Evolutionary conservation across 352 stramenopile genomes (phyloP).

Genomic region (Globisporangium rhizosaccharum): DNA sequence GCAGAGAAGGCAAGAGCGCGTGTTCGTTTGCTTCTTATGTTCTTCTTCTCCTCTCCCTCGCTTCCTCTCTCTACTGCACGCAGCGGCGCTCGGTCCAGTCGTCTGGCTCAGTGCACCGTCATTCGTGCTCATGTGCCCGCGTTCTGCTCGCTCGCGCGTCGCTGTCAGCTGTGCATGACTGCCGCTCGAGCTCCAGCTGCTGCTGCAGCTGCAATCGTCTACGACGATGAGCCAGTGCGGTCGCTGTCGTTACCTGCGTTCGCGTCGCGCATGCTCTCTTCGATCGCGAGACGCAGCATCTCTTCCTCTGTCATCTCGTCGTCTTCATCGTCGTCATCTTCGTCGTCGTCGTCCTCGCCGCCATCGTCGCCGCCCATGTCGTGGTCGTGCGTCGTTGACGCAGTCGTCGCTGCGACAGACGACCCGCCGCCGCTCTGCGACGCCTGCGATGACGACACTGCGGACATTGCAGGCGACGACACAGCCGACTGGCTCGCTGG

Average conservation of each 20-base stretch:
- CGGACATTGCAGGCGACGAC: conserved; percentile 68
- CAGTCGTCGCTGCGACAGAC: conserved; percentile 62
- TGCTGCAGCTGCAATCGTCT: conserved; percentile 3
- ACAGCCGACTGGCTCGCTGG: conserved; percentile 58
- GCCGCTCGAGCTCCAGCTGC: conserved; percentile 1
- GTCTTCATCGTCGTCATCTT: conserved; percentile 75
- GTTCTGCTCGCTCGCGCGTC: neutral
- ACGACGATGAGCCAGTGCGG: conserved; percentile 46
- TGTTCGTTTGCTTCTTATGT: conserved; percentile 3
- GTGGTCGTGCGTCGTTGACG: conserved; percentile 68
- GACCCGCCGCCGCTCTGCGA: conserved; percentile 64
- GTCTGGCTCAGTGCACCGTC: too few relatives aligned
- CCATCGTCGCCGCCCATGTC: conserved; percentile 78
- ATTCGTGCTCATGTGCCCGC: too few relatives aligned
- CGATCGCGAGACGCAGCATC: conserved; percentile 77
- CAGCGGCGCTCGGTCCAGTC: neutral
- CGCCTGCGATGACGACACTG: conserved; percentile 68
- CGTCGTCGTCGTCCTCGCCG: conserved; percentile 40
- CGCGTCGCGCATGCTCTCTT: conserved; percentile 84
- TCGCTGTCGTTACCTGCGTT: conserved; percentile 51
- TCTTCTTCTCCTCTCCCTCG: neutral
- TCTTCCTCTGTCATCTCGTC: conserved; percentile 87
- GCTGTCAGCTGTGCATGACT: too few relatives aligned
- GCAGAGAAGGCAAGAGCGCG: neutral
- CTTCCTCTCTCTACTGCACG: neutral